Evolutionary conservation across 2,329 filamentous ascomycete genomes (phyloP), one percentile per base, ranked within the genome.

Genomic region (Alternaria alternata): DNA sequence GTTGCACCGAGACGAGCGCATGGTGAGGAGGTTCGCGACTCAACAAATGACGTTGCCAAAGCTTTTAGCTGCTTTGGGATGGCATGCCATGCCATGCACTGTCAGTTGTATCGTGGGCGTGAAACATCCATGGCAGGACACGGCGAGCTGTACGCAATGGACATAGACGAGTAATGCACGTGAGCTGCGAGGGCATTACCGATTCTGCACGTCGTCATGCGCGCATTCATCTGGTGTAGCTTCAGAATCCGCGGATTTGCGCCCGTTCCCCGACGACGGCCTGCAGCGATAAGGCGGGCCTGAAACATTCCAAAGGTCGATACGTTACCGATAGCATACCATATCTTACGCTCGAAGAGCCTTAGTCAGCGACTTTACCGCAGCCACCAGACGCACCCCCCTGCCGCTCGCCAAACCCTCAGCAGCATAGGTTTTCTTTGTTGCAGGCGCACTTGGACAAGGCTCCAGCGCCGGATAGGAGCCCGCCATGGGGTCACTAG

Each of bases 401-500:
- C 61, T 65, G 65, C 47, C 59, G 28, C 58, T 58, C 60, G 61
- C 63, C 63, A 65, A 58, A 63, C 53, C 39, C 44, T 53, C 62
- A 47, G 26, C 38, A 60, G 55, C 48, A 58, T 49, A 38, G 46
- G 46, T 58, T 62, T 61, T 63, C 60, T 61, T 57, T 63, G 62
- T 57, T 60, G 54, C 57, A 52, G 39, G 51, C 46, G 51, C 51
- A 18, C 44, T 54, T 48, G 51, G 24, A 59, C 64, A 67, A 70
- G 70, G 67, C 68, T 69, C 63, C 69, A 68, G 57, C 59, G 59
- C 58, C 66, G 59, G 54, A 55, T 54, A 46, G 54, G 54, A 61
- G 61, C 57, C 60, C 56, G 54, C 41, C 38, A 58, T 52, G 44
- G 59, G 62, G 39, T 52, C 47, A 54, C 51, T 44, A 59, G 56